Conservation (phyloP, 805 yeast species). For the Cyberlindnera veronae region DNA sequence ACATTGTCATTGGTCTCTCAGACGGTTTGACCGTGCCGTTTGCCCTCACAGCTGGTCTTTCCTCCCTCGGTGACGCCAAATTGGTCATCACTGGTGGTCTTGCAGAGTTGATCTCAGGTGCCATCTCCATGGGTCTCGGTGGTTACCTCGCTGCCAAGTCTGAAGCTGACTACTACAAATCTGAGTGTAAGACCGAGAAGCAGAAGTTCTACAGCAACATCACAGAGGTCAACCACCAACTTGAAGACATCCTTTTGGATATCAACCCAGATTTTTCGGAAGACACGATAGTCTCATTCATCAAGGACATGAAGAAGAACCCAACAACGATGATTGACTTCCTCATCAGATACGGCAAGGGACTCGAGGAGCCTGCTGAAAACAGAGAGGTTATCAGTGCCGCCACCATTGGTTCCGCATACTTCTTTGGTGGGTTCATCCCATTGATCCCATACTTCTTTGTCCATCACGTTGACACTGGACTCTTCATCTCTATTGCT, state of each 20-base stretch:
- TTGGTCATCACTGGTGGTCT: slow-evolving; percentile 96
- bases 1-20: slow-evolving; percentile 86
- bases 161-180: slow-evolving; percentile 71
- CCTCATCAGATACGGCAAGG: slow-evolving; percentile 82
- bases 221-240: slow-evolving; percentile 66
- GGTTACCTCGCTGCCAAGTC: slow-evolving; percentile 94
- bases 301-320: slow-evolving; percentile 71
- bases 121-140: slow-evolving; percentile 97
- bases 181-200: slow-evolving; percentile 71
- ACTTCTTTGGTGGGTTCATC: slow-evolving; percentile 88
- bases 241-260: slow-evolving; percentile 76
- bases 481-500: slow-evolving; percentile 67
- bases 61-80: slow-evolving; percentile 83
- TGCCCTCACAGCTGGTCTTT: slow-evolving; percentile 94
- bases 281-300: slow-evolving; percentile 67
- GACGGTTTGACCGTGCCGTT: slow-evolving; percentile 99
- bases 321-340: slow-evolving; percentile 83
- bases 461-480: slow-evolving; percentile 67
- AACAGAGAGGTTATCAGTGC: slow-evolving; percentile 88
- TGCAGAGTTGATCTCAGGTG: slow-evolving; percentile 96
- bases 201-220: slow-evolving; percentile 61
- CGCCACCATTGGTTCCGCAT: slow-evolving; percentile 82
- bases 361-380: slow-evolving; percentile 94
- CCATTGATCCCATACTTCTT: slow-evolving; percentile 92
- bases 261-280: slow-evolving; percentile 57